Evolutionary conservation across 306 rosid genomes (phyloP), one percentile per base, ranked within the genome.

Genomic region (Vigna reflexopilosa): DNA sequence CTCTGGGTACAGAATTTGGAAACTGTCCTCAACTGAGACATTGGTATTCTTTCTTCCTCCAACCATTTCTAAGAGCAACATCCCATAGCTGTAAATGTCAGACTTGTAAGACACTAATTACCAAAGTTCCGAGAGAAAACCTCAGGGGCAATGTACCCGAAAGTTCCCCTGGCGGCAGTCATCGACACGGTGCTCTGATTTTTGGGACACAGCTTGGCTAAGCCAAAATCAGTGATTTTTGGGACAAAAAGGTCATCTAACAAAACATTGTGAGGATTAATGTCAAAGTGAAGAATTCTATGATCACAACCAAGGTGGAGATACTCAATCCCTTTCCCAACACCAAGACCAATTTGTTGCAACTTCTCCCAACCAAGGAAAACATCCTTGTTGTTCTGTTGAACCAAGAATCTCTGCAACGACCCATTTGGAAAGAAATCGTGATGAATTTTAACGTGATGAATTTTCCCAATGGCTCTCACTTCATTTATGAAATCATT

Each of bases 221-320:
- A 14, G 20, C 61, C 61, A 55, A 55, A 55, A 80, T 86, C 86
- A 40, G 81, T 65, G 5, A 86, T 64, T 67, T 83, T 86, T 4
- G 89, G 86, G 7, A 10, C 38, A 42, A 79, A 80, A 5, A 51
- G 42, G 0, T 80, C 22, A 50, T 86, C 81, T 10, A 86, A 17
- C 7, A 48, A 48, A 4, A 48, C 17, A 48, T 48, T 48, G n/a
- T 14, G 52, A 12, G 52, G 52, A 5, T 82, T 82, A n/a, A 82
- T 79, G 36, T 86, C 83, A 2, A 86, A 80, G 51, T 86, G 89
- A 3, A 82, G 80, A 12, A 86, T 86, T 26, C 44, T 24, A 7
- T 82, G 72, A 26, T 86, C 81, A 42, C 89, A 86, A 0, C 86
- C 86, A 2, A 57, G 77, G 14, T 86, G 89, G 20, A 86, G 89